phyloP scores from a whole-genome alignment of 768 basidiomycete species.

The Hygrocybe coccinea region DNA sequence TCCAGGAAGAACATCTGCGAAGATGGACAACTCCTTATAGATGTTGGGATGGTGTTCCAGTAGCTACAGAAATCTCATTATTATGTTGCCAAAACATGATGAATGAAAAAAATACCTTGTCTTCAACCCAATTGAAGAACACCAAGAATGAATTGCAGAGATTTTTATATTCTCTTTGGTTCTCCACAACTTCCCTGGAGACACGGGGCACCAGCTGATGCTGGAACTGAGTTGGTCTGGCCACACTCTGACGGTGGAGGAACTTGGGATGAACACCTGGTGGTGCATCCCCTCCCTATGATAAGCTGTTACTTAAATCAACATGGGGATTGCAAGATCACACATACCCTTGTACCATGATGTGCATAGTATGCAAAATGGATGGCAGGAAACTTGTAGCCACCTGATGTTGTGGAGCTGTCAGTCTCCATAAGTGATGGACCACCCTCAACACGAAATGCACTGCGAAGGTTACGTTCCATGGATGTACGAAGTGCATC shows the following conservation, averaged over 20 bases:
- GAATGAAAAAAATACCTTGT: background rate
- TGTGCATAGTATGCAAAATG: constrained; percentile 4
- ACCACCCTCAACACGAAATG: background rate
- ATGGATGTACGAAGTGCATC: background rate
- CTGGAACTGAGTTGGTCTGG: background rate
- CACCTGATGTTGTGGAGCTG: background rate
- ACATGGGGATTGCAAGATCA: background rate
- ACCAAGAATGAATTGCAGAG: constrained; percentile 1
- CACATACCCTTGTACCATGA: background rate
- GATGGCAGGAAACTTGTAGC: constrained; percentile 1
- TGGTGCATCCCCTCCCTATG: constrained; percentile 5
- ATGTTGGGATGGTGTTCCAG: constrained; percentile 5
- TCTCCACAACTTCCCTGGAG: background rate
- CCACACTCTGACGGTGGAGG: background rate
- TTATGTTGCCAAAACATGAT: background rate
- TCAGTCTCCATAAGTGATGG: background rate
- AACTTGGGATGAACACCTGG: background rate
- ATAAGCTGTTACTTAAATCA: background rate
- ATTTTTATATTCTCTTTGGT: background rate
- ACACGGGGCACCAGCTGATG: background rate
- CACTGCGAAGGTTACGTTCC: background rate
- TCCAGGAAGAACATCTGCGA: constrained; percentile 13
- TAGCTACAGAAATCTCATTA: background rate
- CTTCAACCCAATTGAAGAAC: constrained; percentile 38
- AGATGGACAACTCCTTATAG: constrained; percentile 8